Percentiles rank a stretch among this genome's conserved stretches.
Conservation (phyloP, 2,329 filamentous ascomycete species). For the Cercospora citrullina region DNA sequence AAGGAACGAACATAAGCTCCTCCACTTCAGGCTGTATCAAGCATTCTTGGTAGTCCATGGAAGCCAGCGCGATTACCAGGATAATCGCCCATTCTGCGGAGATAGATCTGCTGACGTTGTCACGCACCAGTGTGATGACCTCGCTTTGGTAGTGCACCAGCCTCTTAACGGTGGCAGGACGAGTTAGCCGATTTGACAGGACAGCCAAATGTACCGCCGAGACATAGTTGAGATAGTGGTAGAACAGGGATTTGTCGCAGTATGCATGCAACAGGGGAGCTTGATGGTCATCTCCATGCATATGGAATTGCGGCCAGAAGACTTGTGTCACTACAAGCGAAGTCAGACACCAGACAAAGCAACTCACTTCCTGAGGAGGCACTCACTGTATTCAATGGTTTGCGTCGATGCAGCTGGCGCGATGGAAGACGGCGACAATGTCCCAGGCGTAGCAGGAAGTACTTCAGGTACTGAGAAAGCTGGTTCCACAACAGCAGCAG, state of each 20-base stretch:
- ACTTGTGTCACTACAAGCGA: neutral
- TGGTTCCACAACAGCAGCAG: neutral
- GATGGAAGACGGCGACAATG: neutral
- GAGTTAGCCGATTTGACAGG: neutral
- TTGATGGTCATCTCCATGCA: neutral
- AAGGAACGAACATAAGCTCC: neutral
- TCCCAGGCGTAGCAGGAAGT: neutral
- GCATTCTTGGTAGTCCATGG: neutral
- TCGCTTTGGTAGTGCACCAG: neutral
- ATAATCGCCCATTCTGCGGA: neutral
- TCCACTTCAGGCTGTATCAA: neutral
- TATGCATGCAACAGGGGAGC: neutral
- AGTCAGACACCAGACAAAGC: no score
- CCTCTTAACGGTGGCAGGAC: neutral
- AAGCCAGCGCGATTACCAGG: neutral
- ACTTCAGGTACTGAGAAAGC: neutral
- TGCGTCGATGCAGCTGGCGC: neutral
- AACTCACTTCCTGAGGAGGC: neutral
- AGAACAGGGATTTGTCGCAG: neutral
- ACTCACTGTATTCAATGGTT: neutral
- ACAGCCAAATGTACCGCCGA: neutral
- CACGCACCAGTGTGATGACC: neutral
- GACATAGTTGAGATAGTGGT: slow-evolving; percentile 1
- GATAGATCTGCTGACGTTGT: neutral
- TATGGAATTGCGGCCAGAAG: neutral